Percentiles rank a stretch among this genome's conserved stretches.
Evolutionary conservation across 2,329 filamentous ascomycete genomes (phyloP).

Genomic region (Parastagonospora nodorum): DNA sequence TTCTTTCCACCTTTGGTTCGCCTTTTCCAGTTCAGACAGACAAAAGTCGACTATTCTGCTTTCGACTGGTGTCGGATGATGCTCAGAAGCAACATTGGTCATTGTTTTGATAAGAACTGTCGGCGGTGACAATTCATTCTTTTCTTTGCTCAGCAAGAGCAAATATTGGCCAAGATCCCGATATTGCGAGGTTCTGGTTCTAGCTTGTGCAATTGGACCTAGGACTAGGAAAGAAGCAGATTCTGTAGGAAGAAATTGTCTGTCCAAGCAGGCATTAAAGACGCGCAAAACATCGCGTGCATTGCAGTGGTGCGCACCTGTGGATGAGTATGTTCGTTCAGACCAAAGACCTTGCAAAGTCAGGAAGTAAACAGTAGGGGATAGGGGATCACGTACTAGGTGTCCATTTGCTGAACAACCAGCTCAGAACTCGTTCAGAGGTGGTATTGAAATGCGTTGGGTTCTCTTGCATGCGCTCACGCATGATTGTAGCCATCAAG

Average conservation of each 20-base stretch:
- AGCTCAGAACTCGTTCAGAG: conserved; percentile 74
- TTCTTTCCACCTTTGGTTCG: conserved; percentile 52
- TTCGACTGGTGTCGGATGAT: conserved; percentile 28
- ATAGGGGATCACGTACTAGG: conserved; percentile 63
- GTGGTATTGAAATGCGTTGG: conserved; percentile 71
- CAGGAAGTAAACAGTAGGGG: conserved; percentile 3
- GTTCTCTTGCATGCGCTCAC: conserved; percentile 68
- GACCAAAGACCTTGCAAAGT: conserved; percentile 49
- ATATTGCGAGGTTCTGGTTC: conserved; percentile 49
- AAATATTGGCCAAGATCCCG: conserved; percentile 55
- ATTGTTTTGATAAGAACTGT: background rate
- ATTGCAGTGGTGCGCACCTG: conserved; percentile 66
- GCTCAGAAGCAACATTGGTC: conserved; percentile 17
- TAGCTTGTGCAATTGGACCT: conserved; percentile 51
- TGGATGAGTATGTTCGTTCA: conserved; percentile 70
- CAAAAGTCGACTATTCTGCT: conserved; percentile 52
- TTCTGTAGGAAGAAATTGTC: conserved; percentile 33
- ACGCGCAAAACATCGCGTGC: conserved; percentile 71
- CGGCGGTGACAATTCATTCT: conserved; percentile 1
- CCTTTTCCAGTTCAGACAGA: conserved; percentile 51
- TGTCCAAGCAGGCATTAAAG: conserved; percentile 71
- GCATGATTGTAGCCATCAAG: conserved; percentile 73
- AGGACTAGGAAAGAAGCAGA: conserved; percentile 41
- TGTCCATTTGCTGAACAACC: conserved; percentile 82
- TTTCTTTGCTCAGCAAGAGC: conserved; percentile 43